Percentiles rank a stretch among this genome's conserved stretches.
phyloP scores from a whole-genome alignment of 345 rosid genomes.

The Salix arbutifolia region DNA sequence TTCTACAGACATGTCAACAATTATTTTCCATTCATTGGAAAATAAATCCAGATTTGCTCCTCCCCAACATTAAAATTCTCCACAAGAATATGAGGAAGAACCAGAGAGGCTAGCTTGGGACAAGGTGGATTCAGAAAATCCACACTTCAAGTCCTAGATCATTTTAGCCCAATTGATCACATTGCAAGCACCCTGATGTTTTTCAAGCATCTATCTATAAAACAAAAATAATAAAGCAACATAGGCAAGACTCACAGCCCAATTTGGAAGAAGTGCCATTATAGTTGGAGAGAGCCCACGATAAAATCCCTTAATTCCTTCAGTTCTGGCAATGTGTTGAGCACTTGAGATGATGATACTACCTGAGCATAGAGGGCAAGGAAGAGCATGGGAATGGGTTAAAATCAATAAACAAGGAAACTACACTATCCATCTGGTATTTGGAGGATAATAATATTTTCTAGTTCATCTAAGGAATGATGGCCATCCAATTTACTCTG shows the following conservation, averaged over 20 bases:
- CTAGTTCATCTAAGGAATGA: not conserved
- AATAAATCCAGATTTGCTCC: not conserved
- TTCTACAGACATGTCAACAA: not conserved
- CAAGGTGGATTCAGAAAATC: not conserved
- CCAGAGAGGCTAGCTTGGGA: not conserved
- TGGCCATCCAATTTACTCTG: not conserved
- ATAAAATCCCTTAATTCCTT: slow-evolving; percentile 79
- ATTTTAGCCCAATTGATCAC: not conserved
- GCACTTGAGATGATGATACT: slow-evolving; percentile 69
- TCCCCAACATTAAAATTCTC: not conserved
- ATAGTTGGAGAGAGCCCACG: slow-evolving; percentile 96
- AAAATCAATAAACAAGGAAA: slow-evolving; percentile 14
- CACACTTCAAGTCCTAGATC: not conserved
- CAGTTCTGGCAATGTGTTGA: slow-evolving; percentile 55
- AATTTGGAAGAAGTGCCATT: slow-evolving; percentile 84
- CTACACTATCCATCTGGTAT: not conserved
- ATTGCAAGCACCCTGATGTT: not conserved
- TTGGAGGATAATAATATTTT: not conserved
- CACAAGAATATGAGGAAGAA: not conserved
- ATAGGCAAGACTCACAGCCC: slow-evolving; percentile 71
- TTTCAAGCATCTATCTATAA: not conserved
- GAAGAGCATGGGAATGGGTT: not conserved
- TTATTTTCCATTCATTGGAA: not conserved
- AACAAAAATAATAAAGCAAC: not conserved
- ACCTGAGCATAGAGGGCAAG: slow-evolving; percentile 39